These are phyloP conservation scores for Peltaster fructicola DNA, from an alignment of 2,329 filamentous ascomycete genomes.

Conservation along the genomic window DNA sequence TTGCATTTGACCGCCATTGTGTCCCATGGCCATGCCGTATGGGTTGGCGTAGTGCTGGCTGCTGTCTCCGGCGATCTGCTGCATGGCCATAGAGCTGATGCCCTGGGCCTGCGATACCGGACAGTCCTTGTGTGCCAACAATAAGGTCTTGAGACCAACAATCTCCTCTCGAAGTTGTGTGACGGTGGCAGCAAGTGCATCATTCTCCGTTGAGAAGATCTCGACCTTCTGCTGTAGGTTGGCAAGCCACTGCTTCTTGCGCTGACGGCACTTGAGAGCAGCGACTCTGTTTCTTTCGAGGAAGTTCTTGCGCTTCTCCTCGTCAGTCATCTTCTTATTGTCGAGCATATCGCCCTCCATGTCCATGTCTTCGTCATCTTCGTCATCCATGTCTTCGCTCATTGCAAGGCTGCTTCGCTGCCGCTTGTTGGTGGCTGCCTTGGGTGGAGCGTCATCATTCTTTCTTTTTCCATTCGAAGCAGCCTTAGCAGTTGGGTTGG, in stretches of 20 bases:
- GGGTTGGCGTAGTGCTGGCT: slow-evolving; percentile 27
- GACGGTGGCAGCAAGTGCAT: slow-evolving; percentile 68
- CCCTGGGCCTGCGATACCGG: slow-evolving; percentile 80
- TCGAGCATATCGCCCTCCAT: slow-evolving; percentile 28
- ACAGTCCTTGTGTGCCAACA: slow-evolving; percentile 91
- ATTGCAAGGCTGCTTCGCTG: slow-evolving; percentile 41
- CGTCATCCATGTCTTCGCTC: slow-evolving; percentile 35
- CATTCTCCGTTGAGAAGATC: slow-evolving; percentile 80
- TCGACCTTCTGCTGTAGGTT: slow-evolving; percentile 93
- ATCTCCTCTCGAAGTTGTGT: slow-evolving; percentile 78
- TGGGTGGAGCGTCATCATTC: slow-evolving; percentile 50
- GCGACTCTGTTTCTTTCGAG: slow-evolving; percentile 90
- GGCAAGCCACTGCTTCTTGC: slow-evolving; percentile 97
- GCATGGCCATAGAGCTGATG: slow-evolving; percentile 35
- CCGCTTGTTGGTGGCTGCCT: slow-evolving; percentile 54
- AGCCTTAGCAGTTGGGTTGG: slow-evolving; percentile 30
- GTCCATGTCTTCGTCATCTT: slow-evolving; percentile 18
- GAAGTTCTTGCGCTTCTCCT: slow-evolving; percentile 97
- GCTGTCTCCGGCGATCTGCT: slow-evolving; percentile 30
- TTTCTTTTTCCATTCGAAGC: slow-evolving; percentile 57
- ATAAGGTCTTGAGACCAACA: slow-evolving; percentile 79
- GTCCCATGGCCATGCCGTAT: slow-evolving; percentile 28
- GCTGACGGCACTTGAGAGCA: slow-evolving; percentile 87
- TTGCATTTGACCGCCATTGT: slow-evolving; percentile 16
- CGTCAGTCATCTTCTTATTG: slow-evolving; percentile 84